phyloP scores from a whole-genome alignment of 108 stramenopile species.

The Stephanodiscus triporus region DNA sequence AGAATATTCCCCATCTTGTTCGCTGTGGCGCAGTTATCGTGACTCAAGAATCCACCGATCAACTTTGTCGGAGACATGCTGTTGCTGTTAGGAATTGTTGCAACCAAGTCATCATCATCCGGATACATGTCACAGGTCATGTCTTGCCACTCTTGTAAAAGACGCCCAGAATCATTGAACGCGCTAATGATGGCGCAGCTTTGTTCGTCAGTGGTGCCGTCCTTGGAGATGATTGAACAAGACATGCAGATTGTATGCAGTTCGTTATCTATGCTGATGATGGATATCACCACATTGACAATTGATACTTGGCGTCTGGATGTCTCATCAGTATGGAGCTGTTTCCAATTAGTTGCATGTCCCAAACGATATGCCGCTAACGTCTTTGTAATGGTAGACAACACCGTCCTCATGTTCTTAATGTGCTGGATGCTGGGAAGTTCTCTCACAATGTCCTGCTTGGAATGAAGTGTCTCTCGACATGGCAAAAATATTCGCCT shows the following conservation, averaged over 20 bases:
- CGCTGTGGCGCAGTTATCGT: no score
- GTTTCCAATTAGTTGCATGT: constrained; percentile 15
- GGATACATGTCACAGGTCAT: neutral
- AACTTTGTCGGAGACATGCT: no score
- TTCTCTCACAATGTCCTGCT: neutral
- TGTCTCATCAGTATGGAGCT: constrained; percentile 25
- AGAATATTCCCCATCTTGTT: no score
- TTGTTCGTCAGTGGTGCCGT: constrained; percentile 8
- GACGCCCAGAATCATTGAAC: neutral
- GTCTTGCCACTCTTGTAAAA: neutral
- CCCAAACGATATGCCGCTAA: constrained; percentile 14
- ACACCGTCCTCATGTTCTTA: constrained; percentile 8
- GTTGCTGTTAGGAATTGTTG: no score
- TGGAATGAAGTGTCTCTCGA: constrained; percentile 1
- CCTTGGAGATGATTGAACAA: constrained; percentile 2
- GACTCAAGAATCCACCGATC: no score
- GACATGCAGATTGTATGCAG: constrained; percentile 10
- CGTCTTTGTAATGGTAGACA: constrained; percentile 8
- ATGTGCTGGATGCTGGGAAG: constrained; percentile 19
- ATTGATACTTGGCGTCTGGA: constrained; percentile 11
- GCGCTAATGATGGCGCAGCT: constrained; percentile 3
- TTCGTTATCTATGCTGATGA: neutral
- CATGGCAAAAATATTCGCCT: constrained; percentile 12
- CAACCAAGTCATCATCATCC: no score
- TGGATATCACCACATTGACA: constrained; percentile 14